These are phyloP conservation scores for Solanum gandarillasii DNA, from an alignment of 257 asterid species.

Conservation along the genomic window DNA sequence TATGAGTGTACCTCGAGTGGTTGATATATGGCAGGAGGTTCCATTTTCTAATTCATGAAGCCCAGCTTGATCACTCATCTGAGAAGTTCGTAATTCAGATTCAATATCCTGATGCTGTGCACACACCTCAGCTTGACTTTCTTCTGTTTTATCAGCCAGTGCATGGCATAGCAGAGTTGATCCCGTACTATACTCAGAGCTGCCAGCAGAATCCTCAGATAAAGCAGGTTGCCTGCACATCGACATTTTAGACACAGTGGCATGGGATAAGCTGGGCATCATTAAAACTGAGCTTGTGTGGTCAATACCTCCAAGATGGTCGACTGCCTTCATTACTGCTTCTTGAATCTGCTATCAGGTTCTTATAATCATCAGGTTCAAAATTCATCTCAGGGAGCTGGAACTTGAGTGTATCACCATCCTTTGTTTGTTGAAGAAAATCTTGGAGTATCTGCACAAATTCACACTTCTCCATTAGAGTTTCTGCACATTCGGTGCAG, in stretches of 20 bases:
- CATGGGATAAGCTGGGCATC: slow-evolving; percentile 1
- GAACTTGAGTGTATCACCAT: slow-evolving; percentile 30
- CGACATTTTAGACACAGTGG: slow-evolving; percentile 14
- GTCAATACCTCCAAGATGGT: slow-evolving; percentile 60
- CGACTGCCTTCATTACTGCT: slow-evolving; percentile 44
- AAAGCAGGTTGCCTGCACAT: slow-evolving; percentile 55
- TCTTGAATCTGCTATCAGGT: slow-evolving; percentile 52
- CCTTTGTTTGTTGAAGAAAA: slow-evolving; percentile 64
- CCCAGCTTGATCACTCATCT: slow-evolving; percentile 22
- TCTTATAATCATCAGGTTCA: slow-evolving; percentile 57
- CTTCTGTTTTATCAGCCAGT: slow-evolving; percentile 36
- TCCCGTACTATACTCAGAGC: slow-evolving; percentile 82
- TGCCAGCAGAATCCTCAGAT: slow-evolving; percentile 54
- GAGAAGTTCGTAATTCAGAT: slow-evolving; percentile 33
- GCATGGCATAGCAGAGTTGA: slow-evolving; percentile 45
- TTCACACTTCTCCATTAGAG: background rate
- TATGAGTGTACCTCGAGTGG: slow-evolving; percentile 31
- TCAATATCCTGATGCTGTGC: slow-evolving; percentile 26
- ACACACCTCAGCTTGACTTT: slow-evolving; percentile 33
- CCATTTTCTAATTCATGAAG: slow-evolving; percentile 27
- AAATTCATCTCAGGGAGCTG: slow-evolving; percentile 35
- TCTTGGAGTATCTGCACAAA: slow-evolving; percentile 60
- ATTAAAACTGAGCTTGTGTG: background rate
- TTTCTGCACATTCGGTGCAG: background rate
- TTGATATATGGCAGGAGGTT: slow-evolving; percentile 22